Percentiles rank a stretch among this genome's conserved stretches.
Conservation (phyloP, 495 filamentous ascomycete species). For the Annulohypoxylon maeteangense region DNA sequence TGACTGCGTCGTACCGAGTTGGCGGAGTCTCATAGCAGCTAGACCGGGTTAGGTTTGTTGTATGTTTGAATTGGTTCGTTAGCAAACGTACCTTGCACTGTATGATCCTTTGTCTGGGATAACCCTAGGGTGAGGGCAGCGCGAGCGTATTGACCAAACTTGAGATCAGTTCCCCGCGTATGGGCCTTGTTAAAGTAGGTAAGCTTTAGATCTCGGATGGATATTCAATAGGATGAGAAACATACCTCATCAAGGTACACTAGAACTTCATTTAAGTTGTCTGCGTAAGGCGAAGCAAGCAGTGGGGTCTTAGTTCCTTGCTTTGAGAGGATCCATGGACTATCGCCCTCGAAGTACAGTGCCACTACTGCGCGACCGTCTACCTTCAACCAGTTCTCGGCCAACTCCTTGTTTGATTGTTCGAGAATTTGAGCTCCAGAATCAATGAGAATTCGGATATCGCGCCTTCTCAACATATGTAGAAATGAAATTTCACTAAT, state of each 20-base stretch:
- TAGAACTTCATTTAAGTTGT: constrained; percentile 54
- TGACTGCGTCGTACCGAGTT: constrained; percentile 49
- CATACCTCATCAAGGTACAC: constrained; percentile 46
- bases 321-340: constrained; percentile 48
- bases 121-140: constrained; percentile 60
- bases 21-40: constrained; percentile 58
- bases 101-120: constrained; percentile 58
- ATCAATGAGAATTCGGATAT: constrained; percentile 61
- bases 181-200: constrained; percentile 47
- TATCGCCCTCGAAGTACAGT: constrained; percentile 52
- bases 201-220: not conserved
- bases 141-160: constrained; percentile 49
- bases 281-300: constrained; percentile 54
- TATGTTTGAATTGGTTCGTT: not conserved
- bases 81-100: constrained; percentile 53
- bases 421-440: constrained; percentile 62
- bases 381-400: constrained; percentile 58
- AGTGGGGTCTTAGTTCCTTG: constrained; percentile 41
- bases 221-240: not conserved
- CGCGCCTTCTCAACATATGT: constrained; percentile 39
- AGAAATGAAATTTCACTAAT: constrained; percentile 54
- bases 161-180: constrained; percentile 62
- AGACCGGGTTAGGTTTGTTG: not conserved
- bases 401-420: constrained; percentile 54
- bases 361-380: constrained; percentile 47